Evolutionary conservation across 225 moss, liverwort and hornwort species (phyloP), one percentile per base, ranked within the genome.

Genomic region (Polytrichum commune): DNA sequence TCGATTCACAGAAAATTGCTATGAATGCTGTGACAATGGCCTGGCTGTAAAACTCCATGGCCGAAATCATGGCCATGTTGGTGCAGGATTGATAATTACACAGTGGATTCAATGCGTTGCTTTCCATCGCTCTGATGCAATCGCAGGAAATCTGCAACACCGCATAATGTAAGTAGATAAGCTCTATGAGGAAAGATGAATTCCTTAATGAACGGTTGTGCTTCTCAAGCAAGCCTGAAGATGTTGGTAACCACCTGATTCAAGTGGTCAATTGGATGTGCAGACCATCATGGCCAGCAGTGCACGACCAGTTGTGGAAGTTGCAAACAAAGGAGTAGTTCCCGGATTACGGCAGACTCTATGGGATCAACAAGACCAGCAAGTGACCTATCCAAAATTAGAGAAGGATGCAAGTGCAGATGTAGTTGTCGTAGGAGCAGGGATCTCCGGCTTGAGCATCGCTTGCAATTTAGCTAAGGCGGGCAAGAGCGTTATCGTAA

Each of bases 341-440:
- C 72, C 80, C 29, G 80, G 75, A n/a, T 64, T 80, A 1, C 80
- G 80, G 25, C 63, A 55, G 71, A 85, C 81, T 22, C 27, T 73
- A 26, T 81, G 81, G 84, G 58, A 81, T 10, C 81, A 85, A 30
- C 74, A 74, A 60, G 27, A 78, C 8, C 78, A 75, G 66, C 75
- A 78, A 66, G 72, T 75, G n/a, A 67, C 62, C 27, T 87, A 75
- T 29, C 84, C 81, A n/a, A 85, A 85, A 70, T 55, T 85, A 62
- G 63, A 66, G 75, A 66, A 60, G 55, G 78, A 85, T 66, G 75
- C 67, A 19, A 78, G 78, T 62, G 69, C 70, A 23, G 84, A 85
- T 62, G 84, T 85, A 13, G 72, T 85, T 20, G 75, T 85, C 2
- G 84, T 81, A 9, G 84, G 84, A 38, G 84, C 78, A 67, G 84